These are phyloP conservation scores for Colletotrichum lindemuthianum DNA, from an alignment of 2,329 filamentous ascomycete genomes.

Conservation along the genomic window DNA sequence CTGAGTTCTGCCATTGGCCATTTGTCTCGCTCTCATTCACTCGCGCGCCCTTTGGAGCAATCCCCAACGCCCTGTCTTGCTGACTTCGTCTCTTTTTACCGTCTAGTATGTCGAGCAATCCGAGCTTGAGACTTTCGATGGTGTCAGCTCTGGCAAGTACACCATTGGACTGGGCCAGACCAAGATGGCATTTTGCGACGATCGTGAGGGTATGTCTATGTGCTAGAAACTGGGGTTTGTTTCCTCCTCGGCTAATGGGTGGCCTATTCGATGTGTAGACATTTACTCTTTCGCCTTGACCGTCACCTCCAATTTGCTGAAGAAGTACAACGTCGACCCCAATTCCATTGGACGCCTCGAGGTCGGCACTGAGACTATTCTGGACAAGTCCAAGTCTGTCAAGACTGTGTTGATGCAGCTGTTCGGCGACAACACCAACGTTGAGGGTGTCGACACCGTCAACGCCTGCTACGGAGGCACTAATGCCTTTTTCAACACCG, in stretches of 20 bases:
- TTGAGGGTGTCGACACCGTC: conserved; percentile 84
- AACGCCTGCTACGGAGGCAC: conserved; percentile 91
- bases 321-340: conserved; percentile 85
- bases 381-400: conserved; percentile 92
- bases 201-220: conserved; percentile 76
- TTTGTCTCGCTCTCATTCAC: conserved; percentile 35
- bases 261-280: conserved; percentile 59
- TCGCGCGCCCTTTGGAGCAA: too few species aligned
- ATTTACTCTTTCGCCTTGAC: conserved; percentile 90
- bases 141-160: conserved; percentile 84
- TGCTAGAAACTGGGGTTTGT: background rate
- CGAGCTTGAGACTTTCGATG: conserved; percentile 88
- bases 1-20: conserved; percentile 7
- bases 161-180: conserved; percentile 92
- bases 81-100: conserved; percentile 5
- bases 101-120: conserved; percentile 82
- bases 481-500: conserved; percentile 83
- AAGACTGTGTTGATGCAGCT: conserved; percentile 91
- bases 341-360: conserved; percentile 83
- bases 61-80: background rate
- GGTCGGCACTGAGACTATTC: conserved; percentile 85
- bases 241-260: background rate
- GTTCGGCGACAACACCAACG: conserved; percentile 83
- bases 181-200: conserved; percentile 93
- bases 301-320: conserved; percentile 78